Percentiles rank a stretch among this genome's conserved stretches.
Conservation (phyloP, 2,329 filamentous ascomycete species). For the Calonectria pseudoreteaudii region DNA sequence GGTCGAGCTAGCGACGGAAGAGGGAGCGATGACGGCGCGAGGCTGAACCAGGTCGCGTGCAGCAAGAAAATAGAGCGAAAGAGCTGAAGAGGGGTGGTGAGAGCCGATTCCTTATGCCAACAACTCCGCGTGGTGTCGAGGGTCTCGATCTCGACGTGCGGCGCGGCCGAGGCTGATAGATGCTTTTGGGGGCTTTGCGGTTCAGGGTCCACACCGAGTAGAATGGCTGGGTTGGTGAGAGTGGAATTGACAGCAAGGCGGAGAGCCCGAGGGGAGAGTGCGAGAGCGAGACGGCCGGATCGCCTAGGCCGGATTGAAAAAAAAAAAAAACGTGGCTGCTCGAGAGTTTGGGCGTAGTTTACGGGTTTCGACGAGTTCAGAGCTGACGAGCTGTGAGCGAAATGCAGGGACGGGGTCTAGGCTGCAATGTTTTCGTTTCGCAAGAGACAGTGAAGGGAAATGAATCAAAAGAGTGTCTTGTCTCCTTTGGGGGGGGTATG, state of each 20-base stretch:
- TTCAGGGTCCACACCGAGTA: slow-evolving; percentile 35
- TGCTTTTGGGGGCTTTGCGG: slow-evolving; percentile 19
- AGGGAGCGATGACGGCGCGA: slow-evolving; percentile 22
- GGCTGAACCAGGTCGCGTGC: slow-evolving; percentile 25
- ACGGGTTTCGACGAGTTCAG: slow-evolving; percentile 1
- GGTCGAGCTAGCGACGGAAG: slow-evolving; percentile 7
- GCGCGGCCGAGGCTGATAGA: slow-evolving; percentile 27
- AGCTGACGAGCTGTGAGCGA: slow-evolving; percentile 5
- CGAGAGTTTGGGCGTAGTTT: neutral
- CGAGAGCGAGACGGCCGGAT: slow-evolving; percentile 1
- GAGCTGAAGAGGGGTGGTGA: slow-evolving; percentile 22
- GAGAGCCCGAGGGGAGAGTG: slow-evolving; percentile 28
- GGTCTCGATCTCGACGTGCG: slow-evolving; percentile 33
- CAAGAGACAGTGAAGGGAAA: slow-evolving; percentile 12
- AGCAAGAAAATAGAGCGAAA: slow-evolving; percentile 21
- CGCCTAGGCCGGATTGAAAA: slow-evolving; percentile 21
- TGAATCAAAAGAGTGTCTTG: slow-evolving; percentile 22
- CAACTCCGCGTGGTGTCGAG: slow-evolving; percentile 39
- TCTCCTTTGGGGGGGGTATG: slow-evolving; percentile 12
- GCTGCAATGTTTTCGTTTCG: slow-evolving; percentile 3
- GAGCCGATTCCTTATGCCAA: slow-evolving; percentile 34
- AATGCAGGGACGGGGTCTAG: neutral
- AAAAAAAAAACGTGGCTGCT: slow-evolving; percentile 28
- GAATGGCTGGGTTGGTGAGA: slow-evolving; percentile 26
- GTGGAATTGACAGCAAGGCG: slow-evolving; percentile 27